phyloP scores from a whole-genome alignment of 192 early-diverging fungal genomes.

The Gigaspora rosea region DNA sequence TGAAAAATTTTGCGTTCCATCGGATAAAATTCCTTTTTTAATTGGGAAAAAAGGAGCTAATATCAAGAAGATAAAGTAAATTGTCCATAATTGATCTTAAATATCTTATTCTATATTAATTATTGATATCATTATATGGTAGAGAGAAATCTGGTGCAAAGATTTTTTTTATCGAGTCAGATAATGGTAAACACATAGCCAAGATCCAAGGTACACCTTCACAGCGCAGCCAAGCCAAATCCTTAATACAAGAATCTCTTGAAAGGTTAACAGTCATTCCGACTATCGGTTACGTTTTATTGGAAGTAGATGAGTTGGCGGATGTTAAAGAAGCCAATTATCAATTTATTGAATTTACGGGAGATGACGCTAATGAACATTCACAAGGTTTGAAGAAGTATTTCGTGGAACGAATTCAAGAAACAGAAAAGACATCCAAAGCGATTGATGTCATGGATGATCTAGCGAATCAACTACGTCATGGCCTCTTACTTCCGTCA shows the following conservation, averaged over 20 bases:
- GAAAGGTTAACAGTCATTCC: not conserved
- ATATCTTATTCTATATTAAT: too few species aligned
- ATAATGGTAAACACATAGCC: not conserved
- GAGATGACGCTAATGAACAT: not conserved
- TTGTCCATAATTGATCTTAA: too few species aligned
- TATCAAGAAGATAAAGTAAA: not conserved
- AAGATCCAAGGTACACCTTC: not conserved
- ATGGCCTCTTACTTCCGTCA: not conserved
- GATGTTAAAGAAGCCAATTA: constrained; percentile 10
- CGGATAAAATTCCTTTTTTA: not conserved
- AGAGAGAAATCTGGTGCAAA: constrained; percentile 5
- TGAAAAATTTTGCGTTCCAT: not conserved
- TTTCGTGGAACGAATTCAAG: not conserved
- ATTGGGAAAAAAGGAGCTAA: not conserved
- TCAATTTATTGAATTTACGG: not conserved
- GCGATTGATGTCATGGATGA: not conserved
- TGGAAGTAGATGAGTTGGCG: not conserved
- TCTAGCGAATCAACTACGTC: not conserved
- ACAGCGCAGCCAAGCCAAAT: not conserved
- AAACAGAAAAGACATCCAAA: not conserved
- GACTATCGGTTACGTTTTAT: not conserved
- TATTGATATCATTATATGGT: not conserved
- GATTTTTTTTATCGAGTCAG: not conserved
- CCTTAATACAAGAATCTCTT: not conserved
- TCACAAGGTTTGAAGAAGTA: not conserved